phyloP scores from a whole-genome alignment of 305 asterid genomes.

The Striga hermonthica region DNA sequence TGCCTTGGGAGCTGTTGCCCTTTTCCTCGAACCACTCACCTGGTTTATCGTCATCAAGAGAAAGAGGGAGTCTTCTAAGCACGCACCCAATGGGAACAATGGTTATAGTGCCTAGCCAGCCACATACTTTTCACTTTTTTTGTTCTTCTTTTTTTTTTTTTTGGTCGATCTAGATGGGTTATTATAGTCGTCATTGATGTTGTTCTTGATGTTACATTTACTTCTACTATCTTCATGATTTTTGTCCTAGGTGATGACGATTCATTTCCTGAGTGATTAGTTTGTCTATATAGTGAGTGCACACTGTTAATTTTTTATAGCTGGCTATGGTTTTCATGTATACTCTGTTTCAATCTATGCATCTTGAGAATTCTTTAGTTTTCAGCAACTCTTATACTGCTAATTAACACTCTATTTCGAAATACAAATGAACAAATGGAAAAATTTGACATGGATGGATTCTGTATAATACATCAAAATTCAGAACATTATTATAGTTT shows the following conservation, averaged over 20 bases:
- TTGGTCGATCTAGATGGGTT: background rate
- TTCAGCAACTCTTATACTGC: no score
- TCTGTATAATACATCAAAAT: no score
- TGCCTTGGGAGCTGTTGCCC: slow-evolving; percentile 49
- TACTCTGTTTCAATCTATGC: background rate
- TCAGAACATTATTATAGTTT: no score
- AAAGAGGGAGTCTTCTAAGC: slow-evolving; percentile 29
- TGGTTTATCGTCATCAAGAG: slow-evolving; percentile 65
- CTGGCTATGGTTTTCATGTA: background rate
- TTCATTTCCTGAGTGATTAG: background rate
- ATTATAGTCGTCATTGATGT: background rate
- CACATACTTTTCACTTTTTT: no score
- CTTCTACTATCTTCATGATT: background rate
- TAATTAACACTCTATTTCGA: no score
- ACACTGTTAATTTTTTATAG: background rate
- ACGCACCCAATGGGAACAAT: slow-evolving; percentile 35
- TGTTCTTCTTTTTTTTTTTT: background rate
- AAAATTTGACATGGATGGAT: no score
- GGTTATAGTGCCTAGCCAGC: slow-evolving; percentile 34
- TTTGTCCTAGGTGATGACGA: background rate
- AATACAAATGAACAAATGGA: no score
- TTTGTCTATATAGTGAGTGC: background rate
- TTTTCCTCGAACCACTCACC: slow-evolving; percentile 56
- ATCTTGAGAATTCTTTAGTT: no score
- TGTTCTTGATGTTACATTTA: background rate